Conservation (phyloP, 2,329 filamentous ascomycete genomes). For the Aureobasidium subglaciale region DNA sequence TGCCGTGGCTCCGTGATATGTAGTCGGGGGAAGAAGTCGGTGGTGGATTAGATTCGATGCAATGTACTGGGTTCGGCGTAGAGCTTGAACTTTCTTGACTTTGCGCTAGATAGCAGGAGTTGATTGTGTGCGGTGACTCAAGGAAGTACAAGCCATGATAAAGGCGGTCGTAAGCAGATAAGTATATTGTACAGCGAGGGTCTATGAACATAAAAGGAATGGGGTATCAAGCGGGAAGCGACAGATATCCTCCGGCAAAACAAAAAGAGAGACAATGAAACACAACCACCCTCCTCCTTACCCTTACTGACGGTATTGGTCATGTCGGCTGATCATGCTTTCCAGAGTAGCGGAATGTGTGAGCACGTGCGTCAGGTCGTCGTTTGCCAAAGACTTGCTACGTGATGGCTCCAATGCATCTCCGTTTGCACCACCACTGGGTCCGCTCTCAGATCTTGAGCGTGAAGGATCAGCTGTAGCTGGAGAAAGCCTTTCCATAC, state of each 20-base stretch:
- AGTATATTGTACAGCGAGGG: too few relatives aligned
- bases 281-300: background rate
- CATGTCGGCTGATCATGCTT: conserved; percentile 35
- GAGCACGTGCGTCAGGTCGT: conserved; percentile 23
- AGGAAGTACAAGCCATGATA: too few relatives aligned
- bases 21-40: too few relatives aligned
- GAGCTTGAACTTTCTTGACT: too few relatives aligned
- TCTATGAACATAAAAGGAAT: background rate
- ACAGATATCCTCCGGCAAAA: background rate
- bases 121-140: too few relatives aligned
- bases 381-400: conserved; percentile 21
- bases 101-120: too few relatives aligned
- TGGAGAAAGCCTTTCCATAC: background rate
- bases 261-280: too few relatives aligned
- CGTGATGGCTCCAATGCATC: conserved; percentile 7
- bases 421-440: background rate
- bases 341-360: conserved; percentile 28
- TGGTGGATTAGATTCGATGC: too few relatives aligned
- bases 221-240: background rate
- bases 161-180: too few relatives aligned
- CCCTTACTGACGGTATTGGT: too few relatives aligned
- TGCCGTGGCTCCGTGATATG: too few relatives aligned
- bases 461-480: conserved; percentile 13
- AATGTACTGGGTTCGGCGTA: too few relatives aligned
- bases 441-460: conserved; percentile 17